A percentile compares a stretch with the other conserved stretches of the same genome.
Evolutionary conservation across 148 eudicot species (phyloP).

Genomic region (Dianthus caryophyllus): DNA sequence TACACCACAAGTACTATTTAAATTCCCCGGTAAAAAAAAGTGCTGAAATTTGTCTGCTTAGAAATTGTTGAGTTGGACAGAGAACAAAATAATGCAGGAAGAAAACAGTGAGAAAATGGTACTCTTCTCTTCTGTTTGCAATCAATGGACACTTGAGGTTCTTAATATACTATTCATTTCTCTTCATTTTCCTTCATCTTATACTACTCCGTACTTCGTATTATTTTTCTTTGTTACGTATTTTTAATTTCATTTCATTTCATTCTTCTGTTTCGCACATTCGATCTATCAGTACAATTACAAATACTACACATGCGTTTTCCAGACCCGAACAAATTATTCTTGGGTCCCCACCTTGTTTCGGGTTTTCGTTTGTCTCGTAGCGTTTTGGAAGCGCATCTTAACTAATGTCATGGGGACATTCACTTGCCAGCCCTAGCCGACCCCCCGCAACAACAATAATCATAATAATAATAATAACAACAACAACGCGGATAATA

Average conservation of each 20-base stretch:
- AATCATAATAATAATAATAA: conserved; percentile 1
- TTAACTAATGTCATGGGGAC: conserved; percentile 11
- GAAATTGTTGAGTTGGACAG: conserved; percentile 1
- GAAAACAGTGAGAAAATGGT: conserved; percentile 25
- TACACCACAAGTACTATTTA: no score
- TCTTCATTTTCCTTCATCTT: no score
- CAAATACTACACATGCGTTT: no score
- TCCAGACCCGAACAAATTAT: conserved; percentile 8
- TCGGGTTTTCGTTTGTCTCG: conserved; percentile 20
- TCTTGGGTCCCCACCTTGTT: conserved; percentile 22
- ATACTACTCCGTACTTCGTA: no score
- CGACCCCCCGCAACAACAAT: not conserved
- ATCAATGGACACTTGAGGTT: conserved; percentile 29
- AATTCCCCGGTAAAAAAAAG: no score
- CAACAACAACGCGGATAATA: not conserved
- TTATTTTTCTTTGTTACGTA: no score
- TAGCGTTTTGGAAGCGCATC: conserved; percentile 36
- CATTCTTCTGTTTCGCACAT: not conserved
- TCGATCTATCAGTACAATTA: not conserved
- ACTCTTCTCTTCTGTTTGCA: conserved; percentile 26
- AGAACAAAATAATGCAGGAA: conserved; percentile 22
- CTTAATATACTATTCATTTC: no score
- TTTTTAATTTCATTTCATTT: no score
- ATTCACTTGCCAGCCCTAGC: conserved; percentile 19
- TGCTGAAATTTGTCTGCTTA: conserved; percentile 26